These are phyloP conservation scores for Talaromyces sp. DNA, from an alignment of 2,329 filamentous ascomycete species.

Conservation along the genomic window DNA sequence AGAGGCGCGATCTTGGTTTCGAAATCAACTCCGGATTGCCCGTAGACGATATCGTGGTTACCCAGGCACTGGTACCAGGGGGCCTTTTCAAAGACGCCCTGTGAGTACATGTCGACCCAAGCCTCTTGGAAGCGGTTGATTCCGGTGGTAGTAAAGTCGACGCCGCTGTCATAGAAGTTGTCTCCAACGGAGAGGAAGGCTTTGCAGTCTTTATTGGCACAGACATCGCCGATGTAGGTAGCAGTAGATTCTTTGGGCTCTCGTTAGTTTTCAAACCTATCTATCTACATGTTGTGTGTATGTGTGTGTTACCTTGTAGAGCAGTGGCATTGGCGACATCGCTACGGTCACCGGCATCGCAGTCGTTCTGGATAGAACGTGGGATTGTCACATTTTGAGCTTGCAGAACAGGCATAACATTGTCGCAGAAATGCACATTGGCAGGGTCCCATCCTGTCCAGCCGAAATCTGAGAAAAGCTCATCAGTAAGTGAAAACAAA, in stretches of 20 bases:
- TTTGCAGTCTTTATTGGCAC: slow-evolving; percentile 18
- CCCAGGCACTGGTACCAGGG: slow-evolving; percentile 21
- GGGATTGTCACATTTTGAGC: slow-evolving; percentile 16
- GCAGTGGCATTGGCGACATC: slow-evolving; percentile 18
- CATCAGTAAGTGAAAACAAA: background rate
- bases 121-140: slow-evolving; percentile 19
- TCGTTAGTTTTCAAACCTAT: background rate
- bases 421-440: slow-evolving; percentile 19
- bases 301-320: slow-evolving; percentile 13
- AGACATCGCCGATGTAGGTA: slow-evolving; percentile 19
- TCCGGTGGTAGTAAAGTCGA: slow-evolving; percentile 20
- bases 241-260: slow-evolving; percentile 15
- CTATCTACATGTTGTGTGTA: too few species aligned
- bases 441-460: slow-evolving; percentile 22
- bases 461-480: slow-evolving; percentile 15
- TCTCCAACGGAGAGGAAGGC: slow-evolving; percentile 22
- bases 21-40: slow-evolving; percentile 20
- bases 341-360: slow-evolving; percentile 18
- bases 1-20: slow-evolving; percentile 20
- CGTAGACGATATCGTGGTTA: slow-evolving; percentile 20
- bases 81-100: slow-evolving; percentile 15
- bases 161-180: slow-evolving; percentile 22
- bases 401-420: slow-evolving; percentile 11
- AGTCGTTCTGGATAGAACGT: slow-evolving; percentile 18
- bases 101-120: slow-evolving; percentile 19